These are phyloP conservation scores for Paxillus involutus DNA, from an alignment of 768 basidiomycete species.

Conservation along the genomic window DNA sequence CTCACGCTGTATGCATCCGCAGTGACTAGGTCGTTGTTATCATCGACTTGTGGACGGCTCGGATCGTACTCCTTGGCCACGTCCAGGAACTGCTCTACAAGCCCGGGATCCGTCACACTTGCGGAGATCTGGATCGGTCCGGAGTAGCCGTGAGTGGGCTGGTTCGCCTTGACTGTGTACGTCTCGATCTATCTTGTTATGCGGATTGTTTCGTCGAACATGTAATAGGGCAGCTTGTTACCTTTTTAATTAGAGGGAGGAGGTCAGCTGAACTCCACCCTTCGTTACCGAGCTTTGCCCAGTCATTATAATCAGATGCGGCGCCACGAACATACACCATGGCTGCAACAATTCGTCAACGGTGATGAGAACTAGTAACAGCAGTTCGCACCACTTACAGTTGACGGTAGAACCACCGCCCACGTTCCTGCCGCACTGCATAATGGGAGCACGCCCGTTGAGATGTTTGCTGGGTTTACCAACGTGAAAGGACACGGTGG, in stretches of 20 bases:
- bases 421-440: conserved; percentile 19
- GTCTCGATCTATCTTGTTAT: conserved; percentile 27
- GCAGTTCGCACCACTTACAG: conserved; percentile 5
- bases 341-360: conserved; percentile 1
- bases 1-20: conserved; percentile 25
- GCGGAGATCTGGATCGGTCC: conserved; percentile 30
- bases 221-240: neutral
- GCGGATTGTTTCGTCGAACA: neutral
- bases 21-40: conserved; percentile 45
- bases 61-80: conserved; percentile 49
- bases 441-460: conserved; percentile 12
- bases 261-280: conserved; percentile 27
- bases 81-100: conserved; percentile 44
- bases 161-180: conserved; percentile 26
- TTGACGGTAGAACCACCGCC: conserved; percentile 28
- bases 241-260: conserved; percentile 27
- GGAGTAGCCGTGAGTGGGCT: conserved; percentile 35
- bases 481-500: conserved; percentile 13
- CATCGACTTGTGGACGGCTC: conserved; percentile 42
- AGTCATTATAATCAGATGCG: conserved; percentile 30
- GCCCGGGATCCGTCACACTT: conserved; percentile 1
- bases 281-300: conserved; percentile 20
- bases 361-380: neutral
- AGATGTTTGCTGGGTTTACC: conserved; percentile 12
- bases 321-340: conserved; percentile 22